Base-by-base conservation (phyloP, 352 stramenopile species). In the Pythium phragmitis region DNA sequence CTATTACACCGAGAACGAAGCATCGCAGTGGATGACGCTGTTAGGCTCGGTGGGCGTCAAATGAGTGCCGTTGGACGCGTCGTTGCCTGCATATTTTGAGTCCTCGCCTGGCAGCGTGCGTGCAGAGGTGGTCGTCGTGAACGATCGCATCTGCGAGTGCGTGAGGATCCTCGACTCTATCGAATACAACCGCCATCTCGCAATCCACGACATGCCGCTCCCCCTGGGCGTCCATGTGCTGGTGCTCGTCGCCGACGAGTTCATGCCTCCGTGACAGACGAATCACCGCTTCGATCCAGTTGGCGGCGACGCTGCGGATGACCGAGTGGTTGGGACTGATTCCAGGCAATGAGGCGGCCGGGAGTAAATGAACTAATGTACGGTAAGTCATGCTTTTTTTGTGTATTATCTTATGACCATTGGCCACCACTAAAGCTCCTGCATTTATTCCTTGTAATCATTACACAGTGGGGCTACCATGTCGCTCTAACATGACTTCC, bases 241-340 rank as follows among this genome's bases (percentile, higher is more conserved):
- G 12, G 43, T 54, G 7, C 33, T 62, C 11, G n/a, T 19, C 12
- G n/a, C 12, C 2, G n/a, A 34, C 13, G 56, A 62, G 21, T n/a
- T 16, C 4, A 23, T 62, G 56, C 56, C 7, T 19, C 1, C 4
- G 16, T 17, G 1, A n/a, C 11, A 23, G 13, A 16, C 16, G 30
- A 26, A 3, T 17, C 30, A 21, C 55, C n/a, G 34, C 30, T 4
- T 50, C 56, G 56, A 43, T 62, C 21, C 56, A 55, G 17, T 8
- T 45, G 7, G 43, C 12, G 9, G 47, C 56, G n/a, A 62, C 56
- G 9, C 56, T 36, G 16, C 43, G 56, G 17, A 62, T 30, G 17
- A 46, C 56, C 28, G 42, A 62, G 56, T 54, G 56, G 56, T 37
- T 62, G 47, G 43, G 56, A 6, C 43, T 17, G 2, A 19, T 26